phyloP scores from a whole-genome alignment of 2,329 filamentous ascomycete genomes.

The Botrytis deweyae region DNA sequence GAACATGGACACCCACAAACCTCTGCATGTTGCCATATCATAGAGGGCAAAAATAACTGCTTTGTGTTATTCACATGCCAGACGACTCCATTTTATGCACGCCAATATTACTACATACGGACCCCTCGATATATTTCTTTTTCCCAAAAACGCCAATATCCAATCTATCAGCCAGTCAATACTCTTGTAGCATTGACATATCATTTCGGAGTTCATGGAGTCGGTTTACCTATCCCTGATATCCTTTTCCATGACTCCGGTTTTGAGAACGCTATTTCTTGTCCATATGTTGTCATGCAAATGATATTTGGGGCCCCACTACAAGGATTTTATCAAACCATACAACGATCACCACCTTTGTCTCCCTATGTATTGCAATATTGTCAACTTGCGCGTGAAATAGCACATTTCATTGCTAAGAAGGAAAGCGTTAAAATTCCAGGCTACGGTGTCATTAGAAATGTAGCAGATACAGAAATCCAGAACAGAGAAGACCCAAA shows the following conservation, averaged over 20 bases:
- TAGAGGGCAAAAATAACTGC: neutral
- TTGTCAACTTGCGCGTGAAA: neutral
- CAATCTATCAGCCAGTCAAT: neutral
- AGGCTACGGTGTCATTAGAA: neutral
- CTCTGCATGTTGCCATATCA: neutral
- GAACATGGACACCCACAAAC: neutral
- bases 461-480: neutral
- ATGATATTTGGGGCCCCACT: neutral
- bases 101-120: neutral
- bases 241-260: neutral
- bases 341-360: no score
- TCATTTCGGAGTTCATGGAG: neutral
- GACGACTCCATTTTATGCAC: neutral
- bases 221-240: neutral
- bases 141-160: neutral
- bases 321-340: no score
- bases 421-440: neutral
- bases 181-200: neutral
- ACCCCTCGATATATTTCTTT: neutral
- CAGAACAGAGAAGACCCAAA: neutral
- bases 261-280: neutral
- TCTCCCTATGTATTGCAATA: neutral
- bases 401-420: neutral
- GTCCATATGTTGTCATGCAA: neutral
- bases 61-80: neutral